Evolutionary conservation across 2,329 filamentous ascomycete species (phyloP).

Genomic region (Rutstroemia sp.): DNA sequence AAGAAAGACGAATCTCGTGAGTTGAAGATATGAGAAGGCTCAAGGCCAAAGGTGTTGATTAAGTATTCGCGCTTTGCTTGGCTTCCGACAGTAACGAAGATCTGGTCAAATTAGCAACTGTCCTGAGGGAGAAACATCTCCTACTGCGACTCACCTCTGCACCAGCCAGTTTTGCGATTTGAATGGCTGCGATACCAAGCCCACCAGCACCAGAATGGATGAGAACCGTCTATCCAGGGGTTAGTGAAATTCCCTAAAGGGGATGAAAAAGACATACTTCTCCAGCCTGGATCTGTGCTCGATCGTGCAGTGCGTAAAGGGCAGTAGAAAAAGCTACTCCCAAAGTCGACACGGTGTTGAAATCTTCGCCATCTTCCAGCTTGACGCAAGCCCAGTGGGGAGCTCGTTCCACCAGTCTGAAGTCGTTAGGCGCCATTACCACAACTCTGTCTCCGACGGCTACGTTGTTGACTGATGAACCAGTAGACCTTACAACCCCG

Average conservation of each 20-base stretch:
- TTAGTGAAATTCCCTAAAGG: not conserved
- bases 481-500: slow-evolving; percentile 22
- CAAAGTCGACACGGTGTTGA: too few relatives aligned
- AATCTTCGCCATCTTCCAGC: too few relatives aligned
- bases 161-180: slow-evolving; percentile 7
- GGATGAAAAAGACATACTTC: not conserved
- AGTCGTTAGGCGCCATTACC: slow-evolving; percentile 8
- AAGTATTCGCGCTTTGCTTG: slow-evolving; percentile 8
- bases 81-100: slow-evolving; percentile 20
- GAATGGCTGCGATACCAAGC: slow-evolving; percentile 17
- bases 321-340: too few relatives aligned
- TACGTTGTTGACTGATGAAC: slow-evolving; percentile 9
- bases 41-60: slow-evolving; percentile 11
- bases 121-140: not conserved
- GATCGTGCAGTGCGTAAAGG: slow-evolving; percentile 26
- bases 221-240: slow-evolving; percentile 7
- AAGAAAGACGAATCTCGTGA: slow-evolving; percentile 18
- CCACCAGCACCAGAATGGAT: slow-evolving; percentile 17
- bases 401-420: slow-evolving; percentile 19
- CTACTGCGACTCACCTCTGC: slow-evolving; percentile 4
- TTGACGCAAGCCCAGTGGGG: too few relatives aligned
- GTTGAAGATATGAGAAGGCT: slow-evolving; percentile 11
- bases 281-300: slow-evolving; percentile 22
- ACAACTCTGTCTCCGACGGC: slow-evolving; percentile 19
- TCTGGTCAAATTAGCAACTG: not conserved